Evolutionary conservation across 768 basidiomycete species (phyloP), one percentile per base, ranked within the genome.

Genomic region (Lactarius psammicola): DNA sequence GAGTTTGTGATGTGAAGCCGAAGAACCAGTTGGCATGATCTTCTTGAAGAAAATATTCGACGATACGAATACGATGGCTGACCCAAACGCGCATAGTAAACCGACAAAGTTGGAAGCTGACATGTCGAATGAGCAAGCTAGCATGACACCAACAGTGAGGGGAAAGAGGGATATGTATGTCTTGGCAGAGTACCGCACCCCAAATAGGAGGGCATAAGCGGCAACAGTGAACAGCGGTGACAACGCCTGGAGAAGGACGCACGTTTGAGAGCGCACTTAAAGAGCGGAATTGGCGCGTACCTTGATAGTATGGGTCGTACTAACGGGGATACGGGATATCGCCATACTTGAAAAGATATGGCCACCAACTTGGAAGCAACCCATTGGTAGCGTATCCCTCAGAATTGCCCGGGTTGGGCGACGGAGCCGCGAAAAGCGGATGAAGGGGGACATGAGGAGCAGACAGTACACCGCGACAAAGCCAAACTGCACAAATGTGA

Each of bases 31-130:
- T 2, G 97, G 97, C 84, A 99, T 89, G 68, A 98, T 88, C 80
- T 96, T 98, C 79, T 99, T 99, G 84, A 96, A 98, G 76, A 95
- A 97, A 72, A 99, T 98, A 77, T 99, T 99, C 69, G 94, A 95
- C 71, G 90, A 90, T 68, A 99, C 97, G 75, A 99, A 98, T 69
- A 99, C 88, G 64, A 99, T 78, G 34, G 97, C 97, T 13, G 95
- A 97, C 18, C 96, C 96, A 73, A 99, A 95, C 3, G 97, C 96
- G 76, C 92, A 97, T 31, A 97, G 79, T n/a, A 99, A 78, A 15
- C 97, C 97, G 31, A 89, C 78, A 23, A 84, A 76, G 74, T 94
- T 95, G 56, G 94, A 95, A 3, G 87, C 87, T 0, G 93, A 92
- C 64, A 96, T 78, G 76, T 97, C 95, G 74, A 92, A 95, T 11